Base-by-base conservation (phyloP, 2,329 filamentous ascomycete species). In the Ophiostoma populinum region DNA sequence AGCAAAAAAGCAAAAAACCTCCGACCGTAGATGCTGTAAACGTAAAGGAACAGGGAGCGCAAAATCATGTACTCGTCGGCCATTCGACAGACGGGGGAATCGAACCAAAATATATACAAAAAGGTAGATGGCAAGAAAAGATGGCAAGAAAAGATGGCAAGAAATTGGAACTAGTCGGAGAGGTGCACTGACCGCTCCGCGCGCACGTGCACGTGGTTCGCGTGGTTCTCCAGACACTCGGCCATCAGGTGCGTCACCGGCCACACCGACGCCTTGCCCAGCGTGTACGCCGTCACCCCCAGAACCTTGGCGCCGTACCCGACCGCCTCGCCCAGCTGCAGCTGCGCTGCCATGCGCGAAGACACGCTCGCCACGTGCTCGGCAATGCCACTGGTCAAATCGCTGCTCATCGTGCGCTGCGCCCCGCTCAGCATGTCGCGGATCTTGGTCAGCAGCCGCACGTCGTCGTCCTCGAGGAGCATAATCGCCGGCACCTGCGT, bases 211-310 rank as follows among this genome's bases (percentile, higher is more conserved):
- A 66, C 63, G 40, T 64, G 58, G 37, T 55, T 60, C 2, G 67
- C 64, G 35, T 72, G 67, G 15, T 58, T 59, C 42, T 71, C 65
- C 13, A 72, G 56, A 42, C 65, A 70, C 34, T 58, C 58, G 2
- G 64, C 61, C 56, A 70, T 70, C 19, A 71, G 51, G 34, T 62
- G 63, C 22, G 65, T 65, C 11, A 70, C 65, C 53, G 86, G 86
- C 87, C 90, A 98, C 19, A 93, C 82, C 44, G 81, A 79, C 42
- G 82, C 80, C 56, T 83, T 83, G 45, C 86, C 80, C 42, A 95
- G 66, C 67, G 92, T 80, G 56, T 82, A 79, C 32, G 85, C 81
- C 43, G 81, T 90, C 36, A 90, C 69, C 48, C 80, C 70, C 47
- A 94, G 59, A 32, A 94, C 74, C 59, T 86, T 90, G 42, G 79